Base-by-base conservation (phyloP, 805 yeast species). In the Scheffersomyces amazonensis region DNA sequence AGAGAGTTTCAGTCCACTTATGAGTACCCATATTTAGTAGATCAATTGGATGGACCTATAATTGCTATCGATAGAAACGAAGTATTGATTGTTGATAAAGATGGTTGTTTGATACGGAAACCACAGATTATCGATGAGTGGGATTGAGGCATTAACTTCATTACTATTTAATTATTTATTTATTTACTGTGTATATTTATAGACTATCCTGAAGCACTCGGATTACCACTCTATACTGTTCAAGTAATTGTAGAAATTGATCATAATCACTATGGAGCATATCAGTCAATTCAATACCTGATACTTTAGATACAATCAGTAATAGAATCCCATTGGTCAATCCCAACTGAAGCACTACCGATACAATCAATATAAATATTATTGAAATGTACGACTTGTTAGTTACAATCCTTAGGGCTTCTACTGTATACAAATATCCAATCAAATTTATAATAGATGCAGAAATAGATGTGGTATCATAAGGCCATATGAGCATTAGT, bases 401-500 rank as follows among this genome's bases (percentile, higher is more conserved):
- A 4, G 68, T 56, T 25, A 51, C 44, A 42, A 50, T 36, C 27
- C 48, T 48, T 29, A 62, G 35, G 0, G 89, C 81, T 52, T 87
- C 96, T 5, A 83, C 61, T n/a, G 79, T 68, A 44, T 78, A 82
- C 36, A 83, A 57, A 31, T 73, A 73, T 0, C 85, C 83, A 3
- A 82, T 74, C 47, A 78, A 66, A 41, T 75, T 75, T 21, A 86
- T 83, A 8, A 80, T 64, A 5, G 68, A 65, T 16, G 80, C 73
- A 0, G 84, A 82, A 3, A 83, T 69, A 1, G 83, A 70, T n/a
- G 85, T 76, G 27, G 54, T 54, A 54, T 93, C 96, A 53, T 93
- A 93, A 0, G 96, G 93, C 99, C 99, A 93, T 24, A 93, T 91
- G 22, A 93, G 69, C 90, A 91, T 91, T 23, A 93, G 70, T 15